A percentile compares a stretch with the other conserved stretches of the same genome.
Conservation (phyloP, 2,329 filamentous ascomycete genomes). For the Monosporascus sp. region DNA sequence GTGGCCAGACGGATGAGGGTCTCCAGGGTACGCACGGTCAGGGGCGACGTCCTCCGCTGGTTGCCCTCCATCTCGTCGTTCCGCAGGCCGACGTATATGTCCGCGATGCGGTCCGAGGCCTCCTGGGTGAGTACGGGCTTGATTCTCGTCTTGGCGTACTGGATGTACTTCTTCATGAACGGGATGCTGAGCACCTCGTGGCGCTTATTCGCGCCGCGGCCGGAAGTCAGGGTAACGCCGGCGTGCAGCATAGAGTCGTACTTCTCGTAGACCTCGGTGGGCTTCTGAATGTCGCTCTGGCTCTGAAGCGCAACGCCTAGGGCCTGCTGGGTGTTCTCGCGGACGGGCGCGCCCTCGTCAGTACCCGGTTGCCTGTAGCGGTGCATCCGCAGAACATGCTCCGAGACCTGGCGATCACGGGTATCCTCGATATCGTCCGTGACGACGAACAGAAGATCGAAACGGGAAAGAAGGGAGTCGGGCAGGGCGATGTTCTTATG, state of each 20-base stretch:
- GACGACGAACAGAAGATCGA: slow-evolving; percentile 94
- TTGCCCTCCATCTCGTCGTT: slow-evolving; percentile 97
- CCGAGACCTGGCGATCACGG: slow-evolving; percentile 83
- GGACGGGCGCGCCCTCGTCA: slow-evolving; percentile 90
- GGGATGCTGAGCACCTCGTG: slow-evolving; percentile 90
- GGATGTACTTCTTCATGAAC: slow-evolving; percentile 99
- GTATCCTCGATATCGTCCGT: slow-evolving; percentile 97
- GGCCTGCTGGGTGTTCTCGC: slow-evolving; percentile 78
- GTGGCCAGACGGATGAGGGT: slow-evolving; percentile 97
- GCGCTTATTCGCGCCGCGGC: slow-evolving; percentile 68
- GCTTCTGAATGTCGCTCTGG: slow-evolving; percentile 64
- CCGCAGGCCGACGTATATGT: slow-evolving; percentile 84
- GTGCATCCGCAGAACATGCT: slow-evolving; percentile 97
- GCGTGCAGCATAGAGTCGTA: slow-evolving; percentile 94
- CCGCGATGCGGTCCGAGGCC: slow-evolving; percentile 84
- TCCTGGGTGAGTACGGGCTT: slow-evolving; percentile 88
- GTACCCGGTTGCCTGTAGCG: slow-evolving; percentile 86
- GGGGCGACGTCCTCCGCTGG: slow-evolving; percentile 85
- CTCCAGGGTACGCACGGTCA: slow-evolving; percentile 95
- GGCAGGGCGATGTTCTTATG: slow-evolving; percentile 98
- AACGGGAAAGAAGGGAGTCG: slow-evolving; percentile 94
- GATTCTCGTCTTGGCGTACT: slow-evolving; percentile 89
- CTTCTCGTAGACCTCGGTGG: slow-evolving; percentile 91
- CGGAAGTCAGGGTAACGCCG: slow-evolving; percentile 73
- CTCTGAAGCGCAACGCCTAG: slow-evolving; percentile 83